phyloP scores from a whole-genome alignment of 768 basidiomycete species.

The Daedalea quercina region DNA sequence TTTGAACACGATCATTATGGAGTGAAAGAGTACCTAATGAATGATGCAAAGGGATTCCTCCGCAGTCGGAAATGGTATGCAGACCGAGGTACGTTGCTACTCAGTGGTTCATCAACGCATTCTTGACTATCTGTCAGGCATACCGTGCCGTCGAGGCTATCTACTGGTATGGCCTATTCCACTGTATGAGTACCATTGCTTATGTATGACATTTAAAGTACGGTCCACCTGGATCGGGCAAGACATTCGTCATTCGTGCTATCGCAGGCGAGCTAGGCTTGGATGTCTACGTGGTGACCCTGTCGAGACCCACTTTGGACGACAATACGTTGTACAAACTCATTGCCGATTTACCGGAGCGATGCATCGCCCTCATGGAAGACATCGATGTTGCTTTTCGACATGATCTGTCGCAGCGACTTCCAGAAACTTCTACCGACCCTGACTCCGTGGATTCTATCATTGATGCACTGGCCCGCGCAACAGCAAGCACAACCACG shows the following conservation, averaged over 20 bases:
- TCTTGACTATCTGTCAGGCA: conserved; percentile 20
- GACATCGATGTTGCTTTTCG: conserved; percentile 77
- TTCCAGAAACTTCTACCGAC: background rate
- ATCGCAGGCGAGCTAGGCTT: conserved; percentile 72
- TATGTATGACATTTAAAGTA: conserved; percentile 32
- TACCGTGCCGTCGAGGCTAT: conserved; percentile 78
- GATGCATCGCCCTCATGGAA: conserved; percentile 76
- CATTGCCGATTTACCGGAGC: conserved; percentile 54
- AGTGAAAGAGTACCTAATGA: conserved; percentile 53
- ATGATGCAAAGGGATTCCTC: conserved; percentile 69
- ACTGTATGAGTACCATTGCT: background rate
- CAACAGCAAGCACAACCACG: conserved; percentile 2
- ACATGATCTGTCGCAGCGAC: conserved; percentile 13
- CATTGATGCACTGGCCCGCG: background rate
- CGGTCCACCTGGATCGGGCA: conserved; percentile 72
- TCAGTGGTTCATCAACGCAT: background rate
- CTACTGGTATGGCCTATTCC: conserved; percentile 35
- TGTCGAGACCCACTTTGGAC: conserved; percentile 58
- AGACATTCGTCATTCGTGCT: conserved; percentile 71
- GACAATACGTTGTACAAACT: conserved; percentile 52
- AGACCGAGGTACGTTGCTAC: conserved; percentile 42
- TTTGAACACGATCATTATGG: conserved; percentile 59
- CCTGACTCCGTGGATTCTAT: background rate
- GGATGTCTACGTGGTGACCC: conserved; percentile 67
- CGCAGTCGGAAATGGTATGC: conserved; percentile 65